Evolutionary conservation across 768 basidiomycete genomes (phyloP), one percentile per base, ranked within the genome.

Genomic region (Amanita rimosa): DNA sequence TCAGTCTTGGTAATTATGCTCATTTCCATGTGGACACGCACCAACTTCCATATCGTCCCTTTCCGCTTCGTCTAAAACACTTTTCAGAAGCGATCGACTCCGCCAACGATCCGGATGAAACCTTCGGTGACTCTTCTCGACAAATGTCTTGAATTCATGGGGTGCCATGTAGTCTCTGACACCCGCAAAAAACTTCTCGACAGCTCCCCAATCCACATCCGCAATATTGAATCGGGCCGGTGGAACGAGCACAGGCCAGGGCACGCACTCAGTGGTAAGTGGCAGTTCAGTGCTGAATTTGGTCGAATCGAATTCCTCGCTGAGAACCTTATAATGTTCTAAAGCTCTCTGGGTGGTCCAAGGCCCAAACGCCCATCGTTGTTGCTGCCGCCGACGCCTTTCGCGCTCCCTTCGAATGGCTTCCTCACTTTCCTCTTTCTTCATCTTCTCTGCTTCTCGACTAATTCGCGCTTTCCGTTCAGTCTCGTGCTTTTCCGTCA

Each of bases 61-160:
- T 57, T 79, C 74, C 40, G 70, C 64, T 42, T 79, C 79, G 51
- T 85, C 79, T 19, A 60, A 55, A 41, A 85, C 71, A 41, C 75
- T 75, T 50, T 68, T 67, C 58, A 85, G 68, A 31, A 89, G 64
- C 24, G 76, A 76, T 36, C 82, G 70, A 26, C 82, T 78, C 37
- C 79, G 69, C 88, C 85, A 92, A 52, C 83, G 67, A 61, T 90
- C 87, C 1, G 85, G 84, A 55, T 89, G 89, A 60, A 88, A 90
- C 45, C 85, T 66, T 35, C 77, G 72, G 56, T 87, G 76, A 55
- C 81, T 83, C 57, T 78, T 79, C 64, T 85, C 76, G 3, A 90
- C 71, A 48, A 89, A 73, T 1, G 60, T 61, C 57, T 74, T 78
- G 63, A 76, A 88, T 43, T 84, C 82, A 59, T 81, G 76, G 14